A percentile compares a stretch with the other conserved stretches of the same genome.
phyloP scores from a whole-genome alignment of 176 grass and related monocot species.

The Chloris gayana region DNA sequence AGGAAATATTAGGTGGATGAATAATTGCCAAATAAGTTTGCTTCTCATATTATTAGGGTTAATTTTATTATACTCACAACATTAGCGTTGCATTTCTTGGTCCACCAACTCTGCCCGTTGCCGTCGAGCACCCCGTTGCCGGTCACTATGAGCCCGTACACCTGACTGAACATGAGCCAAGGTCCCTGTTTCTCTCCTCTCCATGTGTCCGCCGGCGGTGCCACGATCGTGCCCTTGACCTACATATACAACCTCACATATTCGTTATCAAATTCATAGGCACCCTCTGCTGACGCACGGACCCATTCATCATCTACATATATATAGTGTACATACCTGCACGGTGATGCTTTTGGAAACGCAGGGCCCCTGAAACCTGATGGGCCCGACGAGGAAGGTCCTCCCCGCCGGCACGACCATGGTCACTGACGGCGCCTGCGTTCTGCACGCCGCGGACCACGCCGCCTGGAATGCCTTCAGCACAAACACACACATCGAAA shows the following conservation, averaged over 20 bases:
- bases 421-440: conserved; percentile 3
- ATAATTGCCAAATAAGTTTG: background rate
- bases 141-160: conserved; percentile 48
- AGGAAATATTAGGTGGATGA: background rate
- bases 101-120: conserved; percentile 33
- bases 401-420: conserved; percentile 41
- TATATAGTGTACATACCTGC: conserved; percentile 31
- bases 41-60: background rate
- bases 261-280: background rate
- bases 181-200: background rate
- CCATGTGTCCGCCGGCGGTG: conserved; percentile 42
- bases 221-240: conserved; percentile 29
- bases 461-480: conserved; percentile 50
- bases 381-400: conserved; percentile 42
- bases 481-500: background rate
- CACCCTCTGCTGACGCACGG: background rate
- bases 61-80: background rate
- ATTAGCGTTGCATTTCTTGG: background rate
- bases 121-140: conserved; percentile 40
- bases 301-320: too few species aligned
- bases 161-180: conserved; percentile 47
- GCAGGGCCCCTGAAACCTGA: conserved; percentile 47
- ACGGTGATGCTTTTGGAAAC: conserved; percentile 34
- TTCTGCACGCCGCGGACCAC: conserved; percentile 41
- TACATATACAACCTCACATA: background rate